Evolutionary conservation across 164 flowering plant species (phyloP).

Genomic region (Aristolochia contorta): DNA sequence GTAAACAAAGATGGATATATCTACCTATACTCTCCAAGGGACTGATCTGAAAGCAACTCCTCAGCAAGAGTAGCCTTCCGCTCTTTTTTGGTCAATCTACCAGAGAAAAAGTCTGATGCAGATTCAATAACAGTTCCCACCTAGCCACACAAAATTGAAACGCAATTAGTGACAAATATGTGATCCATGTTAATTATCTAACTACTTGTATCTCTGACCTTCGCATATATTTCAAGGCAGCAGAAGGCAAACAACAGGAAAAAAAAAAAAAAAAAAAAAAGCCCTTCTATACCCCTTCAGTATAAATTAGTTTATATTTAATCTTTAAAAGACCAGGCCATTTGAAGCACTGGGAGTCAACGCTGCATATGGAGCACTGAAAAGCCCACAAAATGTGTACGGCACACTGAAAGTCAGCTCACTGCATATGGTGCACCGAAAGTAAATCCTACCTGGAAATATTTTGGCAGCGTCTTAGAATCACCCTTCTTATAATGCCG

Average conservation of each 20-base stretch:
- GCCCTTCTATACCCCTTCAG: too few relatives aligned
- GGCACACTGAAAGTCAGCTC: neutral
- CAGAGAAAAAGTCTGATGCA: conserved; percentile 53
- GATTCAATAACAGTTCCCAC: conserved; percentile 81
- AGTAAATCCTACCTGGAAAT: conserved; percentile 58
- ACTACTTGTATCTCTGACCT: too few relatives aligned
- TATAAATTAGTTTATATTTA: too few relatives aligned
- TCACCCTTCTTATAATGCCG: conserved; percentile 86
- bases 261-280: too few relatives aligned
- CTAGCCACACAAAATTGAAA: conserved; percentile 20
- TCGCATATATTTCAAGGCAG: too few relatives aligned
- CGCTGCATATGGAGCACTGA: too few relatives aligned
- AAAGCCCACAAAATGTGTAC: too few relatives aligned
- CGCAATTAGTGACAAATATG: too few relatives aligned
- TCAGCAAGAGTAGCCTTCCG: conserved; percentile 75
- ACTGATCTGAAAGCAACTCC: conserved; percentile 60
- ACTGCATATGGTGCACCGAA: neutral
- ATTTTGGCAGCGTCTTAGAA: conserved; percentile 61
- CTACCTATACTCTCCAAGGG: conserved; percentile 55
- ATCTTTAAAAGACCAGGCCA: too few relatives aligned
- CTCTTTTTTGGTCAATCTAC: conserved; percentile 82
- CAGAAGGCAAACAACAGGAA: too few relatives aligned
- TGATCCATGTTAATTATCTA: too few relatives aligned
- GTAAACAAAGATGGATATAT: neutral
- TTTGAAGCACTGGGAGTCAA: too few relatives aligned